Evolutionary conservation across 2,329 filamentous ascomycete species (phyloP).

Genomic region (Aspergillus novoparasiticus): DNA sequence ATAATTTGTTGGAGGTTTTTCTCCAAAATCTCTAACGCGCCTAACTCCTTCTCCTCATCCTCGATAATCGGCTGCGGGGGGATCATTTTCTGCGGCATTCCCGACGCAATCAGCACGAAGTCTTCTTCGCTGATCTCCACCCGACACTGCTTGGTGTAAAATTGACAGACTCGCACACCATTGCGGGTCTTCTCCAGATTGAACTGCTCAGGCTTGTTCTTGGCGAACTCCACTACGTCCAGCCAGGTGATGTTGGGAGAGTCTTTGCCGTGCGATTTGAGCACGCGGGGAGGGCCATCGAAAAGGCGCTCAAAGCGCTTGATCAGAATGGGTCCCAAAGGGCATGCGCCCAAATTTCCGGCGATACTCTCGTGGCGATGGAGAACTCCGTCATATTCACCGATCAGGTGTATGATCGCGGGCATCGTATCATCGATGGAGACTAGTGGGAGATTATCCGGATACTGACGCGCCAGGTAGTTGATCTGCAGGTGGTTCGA

Average conservation of each 20-base stretch:
- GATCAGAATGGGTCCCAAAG: constrained; percentile 78
- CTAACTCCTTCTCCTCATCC: constrained; percentile 83
- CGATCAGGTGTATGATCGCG: constrained; percentile 71
- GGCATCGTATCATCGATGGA: constrained; percentile 70
- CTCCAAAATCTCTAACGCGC: constrained; percentile 81
- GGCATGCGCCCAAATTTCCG: constrained; percentile 79
- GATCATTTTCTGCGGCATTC: constrained; percentile 79
- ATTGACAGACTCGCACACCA: constrained; percentile 74
- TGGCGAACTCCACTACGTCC: constrained; percentile 82
- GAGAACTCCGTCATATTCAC: constrained; percentile 81
- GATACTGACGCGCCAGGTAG: constrained; percentile 65
- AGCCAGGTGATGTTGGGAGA: constrained; percentile 73
- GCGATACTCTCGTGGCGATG: constrained; percentile 86
- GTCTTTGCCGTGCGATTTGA: constrained; percentile 64
- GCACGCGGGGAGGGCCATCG: constrained; percentile 73
- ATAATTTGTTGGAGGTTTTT: constrained; percentile 75
- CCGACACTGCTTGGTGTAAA: constrained; percentile 76
- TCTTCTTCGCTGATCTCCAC: constrained; percentile 89
- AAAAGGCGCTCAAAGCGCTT: constrained; percentile 86
- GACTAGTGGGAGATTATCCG: constrained; percentile 64
- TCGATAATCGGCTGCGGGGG: constrained; percentile 79
- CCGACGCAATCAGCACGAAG: constrained; percentile 79
- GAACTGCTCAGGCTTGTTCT: constrained; percentile 77
- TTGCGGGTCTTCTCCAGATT: constrained; percentile 69
- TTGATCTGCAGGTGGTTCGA: constrained; percentile 68